These are phyloP conservation scores for Claviceps monticola DNA, from an alignment of 2,329 filamentous ascomycete genomes.

Conservation along the genomic window DNA sequence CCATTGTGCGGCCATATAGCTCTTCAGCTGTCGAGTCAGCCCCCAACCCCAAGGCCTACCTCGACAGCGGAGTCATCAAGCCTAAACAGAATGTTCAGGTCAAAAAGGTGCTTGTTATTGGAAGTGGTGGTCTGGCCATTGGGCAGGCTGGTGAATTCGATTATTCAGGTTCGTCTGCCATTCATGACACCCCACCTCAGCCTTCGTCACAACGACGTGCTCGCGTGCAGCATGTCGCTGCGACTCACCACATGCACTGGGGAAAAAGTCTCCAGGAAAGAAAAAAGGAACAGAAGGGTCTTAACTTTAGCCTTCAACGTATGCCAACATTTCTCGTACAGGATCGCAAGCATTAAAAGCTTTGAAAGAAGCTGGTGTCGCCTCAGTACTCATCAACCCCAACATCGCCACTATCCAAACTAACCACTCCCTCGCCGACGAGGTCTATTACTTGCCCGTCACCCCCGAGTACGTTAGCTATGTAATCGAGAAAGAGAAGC, in stretches of 20 bases:
- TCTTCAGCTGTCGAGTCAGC: conserved; percentile 46
- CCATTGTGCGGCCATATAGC: conserved; percentile 28
- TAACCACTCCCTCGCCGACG: conserved; percentile 87
- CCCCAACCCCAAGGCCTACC: conserved; percentile 73
- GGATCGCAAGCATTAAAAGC: conserved; percentile 94
- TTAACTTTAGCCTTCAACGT: neutral
- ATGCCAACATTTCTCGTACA: conserved; percentile 23
- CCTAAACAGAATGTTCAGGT: conserved; percentile 70
- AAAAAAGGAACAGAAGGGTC: neutral
- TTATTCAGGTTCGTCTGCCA: conserved; percentile 64
- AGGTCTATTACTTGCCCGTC: conserved; percentile 96
- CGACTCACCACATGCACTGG: neutral
- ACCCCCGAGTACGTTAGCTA: conserved; percentile 96
- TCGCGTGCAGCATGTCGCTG: neutral
- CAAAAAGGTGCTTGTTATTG: conserved; percentile 95
- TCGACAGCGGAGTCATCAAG: conserved; percentile 77
- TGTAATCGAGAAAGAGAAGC: conserved; percentile 90
- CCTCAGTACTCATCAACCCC: conserved; percentile 89
- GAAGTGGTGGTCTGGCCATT: conserved; percentile 88
- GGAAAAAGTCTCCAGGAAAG: neutral
- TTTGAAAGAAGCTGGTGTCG: conserved; percentile 84
- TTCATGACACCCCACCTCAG: neutral
- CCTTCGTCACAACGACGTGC: neutral
- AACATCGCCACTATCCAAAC: conserved; percentile 99
- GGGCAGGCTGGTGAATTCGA: conserved; percentile 97